Evolutionary conservation across 2,329 filamentous ascomycete species (phyloP).

Genomic region (Phoma herbarum): DNA sequence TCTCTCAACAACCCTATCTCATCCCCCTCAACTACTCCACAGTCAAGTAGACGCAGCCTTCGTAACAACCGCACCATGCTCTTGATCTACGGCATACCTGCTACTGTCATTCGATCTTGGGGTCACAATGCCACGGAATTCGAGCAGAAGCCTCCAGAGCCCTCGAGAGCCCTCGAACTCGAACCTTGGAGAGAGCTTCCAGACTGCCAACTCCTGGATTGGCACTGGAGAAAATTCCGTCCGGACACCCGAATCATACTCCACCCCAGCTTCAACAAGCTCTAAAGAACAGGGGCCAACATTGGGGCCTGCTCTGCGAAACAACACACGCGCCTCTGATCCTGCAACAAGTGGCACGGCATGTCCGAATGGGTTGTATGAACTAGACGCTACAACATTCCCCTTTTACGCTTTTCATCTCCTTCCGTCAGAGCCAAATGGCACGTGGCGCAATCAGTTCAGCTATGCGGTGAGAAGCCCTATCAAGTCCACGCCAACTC

Average conservation of each 20-base stretch:
- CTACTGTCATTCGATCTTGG: not conserved
- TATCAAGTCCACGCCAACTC: not conserved
- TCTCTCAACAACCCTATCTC: not conserved
- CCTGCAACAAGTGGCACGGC: not conserved
- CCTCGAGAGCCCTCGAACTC: not conserved
- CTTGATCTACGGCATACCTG: not conserved
- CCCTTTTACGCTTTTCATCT: conserved; percentile 10
- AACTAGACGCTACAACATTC: conserved; percentile 23
- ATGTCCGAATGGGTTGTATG: not conserved
- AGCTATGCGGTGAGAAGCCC: conserved; percentile 3
- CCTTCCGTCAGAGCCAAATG: conserved; percentile 23
- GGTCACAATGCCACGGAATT: not conserved
- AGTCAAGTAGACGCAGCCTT: not conserved
- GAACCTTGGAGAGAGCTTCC: not conserved
- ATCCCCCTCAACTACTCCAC: not conserved
- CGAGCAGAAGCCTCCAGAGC: not conserved
- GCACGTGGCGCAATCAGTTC: conserved; percentile 13
- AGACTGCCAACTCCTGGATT: not conserved
- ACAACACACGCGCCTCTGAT: not conserved
- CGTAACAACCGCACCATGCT: not conserved
- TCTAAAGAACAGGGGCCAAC: not conserved
- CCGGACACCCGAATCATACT: not conserved
- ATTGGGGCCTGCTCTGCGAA: not conserved
- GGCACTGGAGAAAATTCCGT: not conserved
- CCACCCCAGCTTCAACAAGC: not conserved